Conservation (phyloP, 1,284 basidiomycete species). For the Cryptococcus maquisensis region DNA sequence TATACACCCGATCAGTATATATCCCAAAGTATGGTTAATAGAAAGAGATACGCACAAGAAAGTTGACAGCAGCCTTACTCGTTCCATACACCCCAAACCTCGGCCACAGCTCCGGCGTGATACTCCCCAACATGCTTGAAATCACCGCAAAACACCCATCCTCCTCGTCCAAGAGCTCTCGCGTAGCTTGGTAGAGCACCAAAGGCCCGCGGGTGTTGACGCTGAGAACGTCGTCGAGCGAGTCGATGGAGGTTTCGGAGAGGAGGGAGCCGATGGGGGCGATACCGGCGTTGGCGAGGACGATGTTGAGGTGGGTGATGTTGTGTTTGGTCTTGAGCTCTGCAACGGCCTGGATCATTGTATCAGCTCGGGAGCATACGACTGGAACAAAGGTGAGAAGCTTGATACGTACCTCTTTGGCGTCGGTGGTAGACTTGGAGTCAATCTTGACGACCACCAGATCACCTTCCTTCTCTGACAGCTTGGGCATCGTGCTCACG, state of each 20-base stretch:
- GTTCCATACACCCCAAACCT: conserved; percentile 11
- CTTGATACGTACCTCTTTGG: not conserved
- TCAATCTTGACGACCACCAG: not conserved
- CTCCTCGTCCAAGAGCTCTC: conserved; percentile 5
- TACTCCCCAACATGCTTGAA: conserved; percentile 13
- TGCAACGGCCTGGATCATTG: conserved; percentile 9
- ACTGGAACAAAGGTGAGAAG: too few relatives aligned
- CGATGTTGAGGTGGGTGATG: conserved; percentile 15
- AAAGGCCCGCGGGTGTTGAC: conserved; percentile 16
- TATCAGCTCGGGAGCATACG: not conserved
- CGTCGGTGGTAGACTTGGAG: not conserved
- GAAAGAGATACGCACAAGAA: not conserved
- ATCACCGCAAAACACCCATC: conserved; percentile 19
- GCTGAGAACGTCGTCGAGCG: conserved; percentile 1
- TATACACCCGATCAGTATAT: not conserved
- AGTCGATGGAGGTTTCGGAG: conserved; percentile 4
- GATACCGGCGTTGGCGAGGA: conserved; percentile 22
- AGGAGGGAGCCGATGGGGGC: conserved; percentile 1
- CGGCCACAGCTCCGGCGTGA: conserved; percentile 2
- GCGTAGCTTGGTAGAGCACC: conserved; percentile 19
- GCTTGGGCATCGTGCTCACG: conserved; percentile 6
- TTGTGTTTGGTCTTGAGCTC: conserved; percentile 13
- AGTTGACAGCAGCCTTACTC: conserved; percentile 14
- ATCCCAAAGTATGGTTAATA: too few relatives aligned
- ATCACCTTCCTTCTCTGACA: not conserved